A percentile compares a stretch with the other conserved stretches of the same genome.
Conservation (phyloP, 768 basidiomycete genomes). For the Rhodotorula kratochvilovae region DNA sequence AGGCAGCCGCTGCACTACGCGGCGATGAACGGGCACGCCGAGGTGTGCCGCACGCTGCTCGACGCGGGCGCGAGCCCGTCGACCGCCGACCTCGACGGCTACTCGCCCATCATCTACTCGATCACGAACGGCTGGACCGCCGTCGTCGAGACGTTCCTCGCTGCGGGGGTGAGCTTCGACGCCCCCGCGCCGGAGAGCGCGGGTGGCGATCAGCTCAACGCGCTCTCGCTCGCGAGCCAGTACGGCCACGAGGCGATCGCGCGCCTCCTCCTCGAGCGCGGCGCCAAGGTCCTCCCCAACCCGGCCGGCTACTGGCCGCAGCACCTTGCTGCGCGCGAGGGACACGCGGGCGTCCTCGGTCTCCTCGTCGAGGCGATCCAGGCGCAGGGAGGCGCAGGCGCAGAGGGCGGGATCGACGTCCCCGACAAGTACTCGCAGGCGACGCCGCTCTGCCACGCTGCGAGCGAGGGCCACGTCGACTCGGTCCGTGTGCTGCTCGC, state of each 20-base stretch:
- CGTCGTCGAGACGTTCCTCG: constrained; percentile 76
- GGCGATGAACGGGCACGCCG: constrained; percentile 80
- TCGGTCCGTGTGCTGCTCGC: constrained; percentile 75
- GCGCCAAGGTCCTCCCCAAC: constrained; percentile 74
- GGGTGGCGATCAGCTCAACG: constrained; percentile 63
- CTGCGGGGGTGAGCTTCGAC: constrained; percentile 63
- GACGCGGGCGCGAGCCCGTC: constrained; percentile 62
- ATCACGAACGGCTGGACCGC: constrained; percentile 76
- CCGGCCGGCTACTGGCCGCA: constrained; percentile 96
- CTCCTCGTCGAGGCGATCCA: constrained; percentile 62
- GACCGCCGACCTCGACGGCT: constrained; percentile 84
- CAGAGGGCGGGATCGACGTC: constrained; percentile 58
- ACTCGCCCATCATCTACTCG: constrained; percentile 88
- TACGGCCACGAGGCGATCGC: constrained; percentile 81
- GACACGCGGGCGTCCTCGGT: constrained; percentile 77
- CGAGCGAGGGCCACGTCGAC: constrained; percentile 70
- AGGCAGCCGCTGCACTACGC: constrained; percentile 93
- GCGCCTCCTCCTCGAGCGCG: constrained; percentile 66
- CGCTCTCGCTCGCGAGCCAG: constrained; percentile 84
- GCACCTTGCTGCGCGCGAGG: constrained; percentile 89
- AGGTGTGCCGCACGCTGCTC: constrained; percentile 70
- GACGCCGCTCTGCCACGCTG: constrained; percentile 94
- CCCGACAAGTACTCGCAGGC: constrained; percentile 97
- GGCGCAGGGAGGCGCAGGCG: constrained; percentile 52
- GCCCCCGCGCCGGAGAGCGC: constrained; percentile 53